Conservation (phyloP, 1,284 basidiomycete genomes). For the Microbotryomycetes sp. region DNA sequence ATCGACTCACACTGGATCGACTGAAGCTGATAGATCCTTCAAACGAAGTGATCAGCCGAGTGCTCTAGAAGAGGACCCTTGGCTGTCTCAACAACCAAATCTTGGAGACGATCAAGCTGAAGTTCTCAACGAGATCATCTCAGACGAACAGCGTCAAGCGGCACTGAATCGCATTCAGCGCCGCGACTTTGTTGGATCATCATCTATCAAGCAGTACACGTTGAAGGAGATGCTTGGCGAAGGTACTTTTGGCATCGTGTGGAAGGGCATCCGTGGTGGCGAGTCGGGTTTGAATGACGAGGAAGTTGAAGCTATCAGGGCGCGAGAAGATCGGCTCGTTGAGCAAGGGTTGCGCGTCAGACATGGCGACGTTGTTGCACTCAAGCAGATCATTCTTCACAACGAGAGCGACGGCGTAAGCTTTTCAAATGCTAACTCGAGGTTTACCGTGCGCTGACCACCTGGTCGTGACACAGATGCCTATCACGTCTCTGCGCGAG, state of each 20-base stretch:
- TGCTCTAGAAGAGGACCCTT: constrained; percentile 7
- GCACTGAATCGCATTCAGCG: not conserved
- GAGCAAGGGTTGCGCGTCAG: constrained; percentile 24
- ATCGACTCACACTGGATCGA: constrained; percentile 1
- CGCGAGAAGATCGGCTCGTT: constrained; percentile 13
- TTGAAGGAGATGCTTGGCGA: constrained; percentile 81
- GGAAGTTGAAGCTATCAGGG: not conserved
- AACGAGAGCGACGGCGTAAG: constrained; percentile 88
- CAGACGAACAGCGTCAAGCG: constrained; percentile 3
- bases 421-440: not conserved
- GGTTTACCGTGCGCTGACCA: not conserved
- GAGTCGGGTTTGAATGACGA: not conserved
- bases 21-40: not conserved
- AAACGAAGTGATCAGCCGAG: not conserved
- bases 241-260: constrained; percentile 73
- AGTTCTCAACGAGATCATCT: not conserved
- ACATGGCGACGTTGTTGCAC: constrained; percentile 60
- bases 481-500: constrained; percentile 94
- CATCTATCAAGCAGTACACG: constrained; percentile 68
- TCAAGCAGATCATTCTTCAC: constrained; percentile 94
- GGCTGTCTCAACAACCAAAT: not conserved
- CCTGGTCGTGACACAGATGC: constrained; percentile 45
- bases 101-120: not conserved
- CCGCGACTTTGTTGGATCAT: constrained; percentile 66
- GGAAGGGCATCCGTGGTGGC: constrained; percentile 35